phyloP scores from a whole-genome alignment of 768 basidiomycete species.

The Tulasnella sp. region DNA sequence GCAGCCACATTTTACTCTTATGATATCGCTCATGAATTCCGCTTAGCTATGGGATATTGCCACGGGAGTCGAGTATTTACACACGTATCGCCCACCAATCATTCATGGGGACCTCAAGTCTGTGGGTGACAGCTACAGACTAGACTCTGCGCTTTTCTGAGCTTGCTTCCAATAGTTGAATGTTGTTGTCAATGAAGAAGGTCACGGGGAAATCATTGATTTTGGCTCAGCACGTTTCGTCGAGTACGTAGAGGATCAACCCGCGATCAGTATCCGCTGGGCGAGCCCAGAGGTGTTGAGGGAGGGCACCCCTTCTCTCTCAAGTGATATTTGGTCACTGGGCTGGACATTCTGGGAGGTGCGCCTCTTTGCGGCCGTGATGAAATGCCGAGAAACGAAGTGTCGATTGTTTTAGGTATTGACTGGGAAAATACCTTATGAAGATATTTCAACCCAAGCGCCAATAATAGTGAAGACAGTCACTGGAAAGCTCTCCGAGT shows the following conservation, averaged over 20 bases:
- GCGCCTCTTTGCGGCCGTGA: neutral
- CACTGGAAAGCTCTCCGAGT: neutral
- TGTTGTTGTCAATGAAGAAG: neutral
- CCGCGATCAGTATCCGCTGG: neutral
- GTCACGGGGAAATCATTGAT: neutral
- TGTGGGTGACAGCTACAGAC: neutral
- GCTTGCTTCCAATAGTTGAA: neutral
- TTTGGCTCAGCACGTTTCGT: neutral
- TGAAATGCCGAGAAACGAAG: neutral
- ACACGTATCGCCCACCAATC: neutral
- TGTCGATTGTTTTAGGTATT: neutral
- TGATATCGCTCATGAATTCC: neutral
- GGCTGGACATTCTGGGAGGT: slow-evolving; percentile 2
- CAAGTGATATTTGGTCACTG: neutral
- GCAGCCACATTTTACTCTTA: neutral
- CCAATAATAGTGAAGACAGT: neutral
- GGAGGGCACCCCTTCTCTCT: neutral
- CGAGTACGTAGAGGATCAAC: neutral
- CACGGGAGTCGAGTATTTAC: neutral
- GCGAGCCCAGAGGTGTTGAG: neutral
- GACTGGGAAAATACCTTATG: neutral
- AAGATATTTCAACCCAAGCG: neutral
- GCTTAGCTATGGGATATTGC: neutral
- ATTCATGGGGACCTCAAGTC: neutral
- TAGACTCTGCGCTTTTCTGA: neutral